A percentile compares a stretch with the other conserved stretches of the same genome.
Conservation (phyloP, 2,329 filamentous ascomycete species). For the Lecanicillium sp. region DNA sequence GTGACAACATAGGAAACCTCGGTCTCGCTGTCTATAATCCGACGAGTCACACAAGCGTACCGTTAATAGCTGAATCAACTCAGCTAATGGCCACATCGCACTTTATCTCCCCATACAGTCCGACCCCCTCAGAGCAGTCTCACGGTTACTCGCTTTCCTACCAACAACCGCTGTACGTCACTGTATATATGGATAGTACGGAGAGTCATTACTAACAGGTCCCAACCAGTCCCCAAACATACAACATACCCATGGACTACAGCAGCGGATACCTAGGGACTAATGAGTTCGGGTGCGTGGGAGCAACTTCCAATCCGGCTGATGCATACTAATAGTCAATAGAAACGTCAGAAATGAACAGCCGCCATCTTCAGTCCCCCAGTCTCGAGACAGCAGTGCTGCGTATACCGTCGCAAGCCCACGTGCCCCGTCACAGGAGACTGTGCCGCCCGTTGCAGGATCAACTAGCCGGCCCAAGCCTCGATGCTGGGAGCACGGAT, state of each 20-base stretch:
- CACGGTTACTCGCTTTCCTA: slow-evolving; percentile 29
- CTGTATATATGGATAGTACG: background rate
- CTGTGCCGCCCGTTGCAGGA: slow-evolving; percentile 40
- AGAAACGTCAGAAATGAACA: background rate
- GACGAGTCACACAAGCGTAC: slow-evolving; percentile 40
- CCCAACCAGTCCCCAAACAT: slow-evolving; percentile 21
- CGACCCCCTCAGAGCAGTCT: slow-evolving; percentile 40
- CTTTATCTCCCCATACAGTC: slow-evolving; percentile 46
- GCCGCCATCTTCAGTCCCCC: background rate
- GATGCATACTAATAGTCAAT: background rate
- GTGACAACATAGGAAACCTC: slow-evolving; percentile 37
- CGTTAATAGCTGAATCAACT: slow-evolving; percentile 45
- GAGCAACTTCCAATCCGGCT: background rate
- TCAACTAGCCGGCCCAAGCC: slow-evolving; percentile 68
- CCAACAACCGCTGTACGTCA: slow-evolving; percentile 29
- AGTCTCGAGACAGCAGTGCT: slow-evolving; percentile 22
- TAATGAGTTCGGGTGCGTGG: slow-evolving; percentile 5
- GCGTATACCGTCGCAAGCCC: slow-evolving; percentile 40
- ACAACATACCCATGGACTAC: slow-evolving; percentile 42
- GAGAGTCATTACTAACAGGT: background rate
- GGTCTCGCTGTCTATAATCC: slow-evolving; percentile 47
- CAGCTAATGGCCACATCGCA: slow-evolving; percentile 35
- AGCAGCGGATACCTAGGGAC: slow-evolving; percentile 19
- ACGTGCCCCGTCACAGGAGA: slow-evolving; percentile 28
- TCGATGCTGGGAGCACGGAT: slow-evolving; percentile 95